Evolutionary conservation across 176 grass and related monocot genomes (phyloP).

Genomic region (Saccharum officinarum): DNA sequence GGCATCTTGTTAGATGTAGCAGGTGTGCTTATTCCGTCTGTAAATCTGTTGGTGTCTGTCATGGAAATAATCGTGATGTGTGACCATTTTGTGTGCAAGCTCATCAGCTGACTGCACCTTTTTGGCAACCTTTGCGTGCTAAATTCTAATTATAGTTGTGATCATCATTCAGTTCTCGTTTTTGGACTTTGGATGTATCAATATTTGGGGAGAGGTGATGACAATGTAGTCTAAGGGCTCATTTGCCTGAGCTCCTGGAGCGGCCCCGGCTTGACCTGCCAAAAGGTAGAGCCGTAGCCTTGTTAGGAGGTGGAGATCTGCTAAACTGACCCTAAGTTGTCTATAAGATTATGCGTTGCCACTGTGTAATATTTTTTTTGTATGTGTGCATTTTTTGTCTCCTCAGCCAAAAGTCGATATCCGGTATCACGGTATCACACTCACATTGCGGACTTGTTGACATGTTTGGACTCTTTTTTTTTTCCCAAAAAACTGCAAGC

Average conservation of each 20-base stretch:
- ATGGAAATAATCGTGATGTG: slow-evolving; percentile 24
- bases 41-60: not conserved
- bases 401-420: too few relatives aligned
- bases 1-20: slow-evolving; percentile 5
- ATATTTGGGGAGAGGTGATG: not conserved
- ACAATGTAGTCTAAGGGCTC: not conserved
- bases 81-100: not conserved
- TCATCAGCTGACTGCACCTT: not conserved
- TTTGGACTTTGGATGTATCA: not conserved
- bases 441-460: too few relatives aligned
- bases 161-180: not conserved
- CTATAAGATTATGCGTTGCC: too few relatives aligned
- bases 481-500: too few relatives aligned
- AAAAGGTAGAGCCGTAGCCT: not conserved
- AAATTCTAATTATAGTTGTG: not conserved
- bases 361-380: too few relatives aligned
- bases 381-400: too few relatives aligned
- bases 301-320: too few relatives aligned
- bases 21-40: not conserved
- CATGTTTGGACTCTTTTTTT: too few relatives aligned
- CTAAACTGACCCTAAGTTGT: too few relatives aligned
- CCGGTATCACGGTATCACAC: too few relatives aligned
- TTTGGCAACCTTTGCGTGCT: not conserved
- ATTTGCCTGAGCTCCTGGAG: not conserved
- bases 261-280: not conserved